These are phyloP conservation scores for Magnusiomyces fungicola DNA, from an alignment of 1,139 yeast species.

Conservation along the genomic window DNA sequence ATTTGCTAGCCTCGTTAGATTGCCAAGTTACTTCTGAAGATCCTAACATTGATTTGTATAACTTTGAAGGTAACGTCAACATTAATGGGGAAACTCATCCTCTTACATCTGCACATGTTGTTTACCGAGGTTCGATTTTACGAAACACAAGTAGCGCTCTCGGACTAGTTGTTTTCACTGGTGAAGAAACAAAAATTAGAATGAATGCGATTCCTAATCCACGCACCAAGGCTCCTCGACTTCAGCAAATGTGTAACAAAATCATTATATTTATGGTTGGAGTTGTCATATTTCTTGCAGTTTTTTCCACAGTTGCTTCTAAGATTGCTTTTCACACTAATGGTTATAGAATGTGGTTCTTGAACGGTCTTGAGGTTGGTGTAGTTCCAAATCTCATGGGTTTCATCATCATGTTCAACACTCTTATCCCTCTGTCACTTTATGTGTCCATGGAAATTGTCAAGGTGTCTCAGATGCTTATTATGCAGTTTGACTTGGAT, in stretches of 20 bases:
- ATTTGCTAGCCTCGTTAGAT: slow-evolving; percentile 44
- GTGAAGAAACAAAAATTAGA: slow-evolving; percentile 92
- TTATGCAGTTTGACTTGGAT: slow-evolving; percentile 85
- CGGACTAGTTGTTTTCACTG: slow-evolving; percentile 85
- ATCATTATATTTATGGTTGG: slow-evolving; percentile 84
- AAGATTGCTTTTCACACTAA: slow-evolving; percentile 44
- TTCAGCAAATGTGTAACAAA: slow-evolving; percentile 73
- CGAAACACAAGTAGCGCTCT: slow-evolving; percentile 69
- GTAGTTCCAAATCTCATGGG: slow-evolving; percentile 90
- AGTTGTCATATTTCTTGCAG: slow-evolving; percentile 65
- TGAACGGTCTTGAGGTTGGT: slow-evolving; percentile 69
- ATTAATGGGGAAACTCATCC: slow-evolving; percentile 42
- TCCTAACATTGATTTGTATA: slow-evolving; percentile 85
- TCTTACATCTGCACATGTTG: slow-evolving; percentile 68
- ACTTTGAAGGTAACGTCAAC: slow-evolving; percentile 70
- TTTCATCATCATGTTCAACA: slow-evolving; percentile 92
- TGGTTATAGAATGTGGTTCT: slow-evolving; percentile 56
- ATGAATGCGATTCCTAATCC: slow-evolving; percentile 91
- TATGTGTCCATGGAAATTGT: slow-evolving; percentile 96
- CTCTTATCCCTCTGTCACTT: slow-evolving; percentile 87
- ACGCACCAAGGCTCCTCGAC: slow-evolving; percentile 85
- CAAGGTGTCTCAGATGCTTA: slow-evolving; percentile 73
- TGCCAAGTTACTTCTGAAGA: slow-evolving; percentile 64
- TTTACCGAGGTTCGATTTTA: slow-evolving; percentile 81
- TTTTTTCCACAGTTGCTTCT: slow-evolving; percentile 79